Base-by-base conservation (phyloP, 2,329 filamentous ascomycete genomes). In the Trichoderma hamatum region DNA sequence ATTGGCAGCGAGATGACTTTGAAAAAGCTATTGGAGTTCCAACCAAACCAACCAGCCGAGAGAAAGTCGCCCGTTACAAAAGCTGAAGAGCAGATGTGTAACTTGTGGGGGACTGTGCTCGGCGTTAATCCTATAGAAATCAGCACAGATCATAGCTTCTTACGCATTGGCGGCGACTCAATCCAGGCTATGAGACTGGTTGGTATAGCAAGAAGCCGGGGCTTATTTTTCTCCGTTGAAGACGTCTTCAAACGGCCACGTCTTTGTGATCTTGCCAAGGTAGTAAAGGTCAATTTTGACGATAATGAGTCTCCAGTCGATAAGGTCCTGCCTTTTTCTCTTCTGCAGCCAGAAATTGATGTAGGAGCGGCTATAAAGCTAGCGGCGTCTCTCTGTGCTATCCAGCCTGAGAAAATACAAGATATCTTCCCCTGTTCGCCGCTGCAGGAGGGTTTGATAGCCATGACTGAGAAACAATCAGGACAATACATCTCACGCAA, bases 101-200 rank as follows among this genome's bases (percentile, higher is more conserved):
- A 24, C 46, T 24, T 49, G 46, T 49, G 46, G 46, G 46, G n/a
- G 9, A 49, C 9, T 49, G n/a, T 49, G 2, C 46, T 49, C 13
- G 46, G n/a, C 2, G 7, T 49, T 1, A 5, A 24, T 24, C 3
- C n/a, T 2, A 10, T 13, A 49, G n/a, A 49, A 24, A 49, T 49
- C 11, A 49, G 46, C 46, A 49, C n/a, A 13, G 46, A 49, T 13
- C n/a, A 49, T n/a, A 49, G 46, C n/a, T 49, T 49, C 46, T 10
- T 49, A 5, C 46, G 46, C n/a, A 24, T 49, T 49, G 81, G 81
- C 1, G 81, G 82, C 3, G 82, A 84, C 73, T 84, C 82, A 0
- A 76, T 84, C 13, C 76, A 76, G 5, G 81, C 82, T 0, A 84
- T 84, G 82, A 79, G 77, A 63, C 72, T 84, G 0, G 80, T 82